Percentiles rank a stretch among this genome's conserved stretches.
These are phyloP conservation scores for Globisporangium megalacanthum DNA, from an alignment of 352 stramenopile genomes.

Conservation along the genomic window DNA sequence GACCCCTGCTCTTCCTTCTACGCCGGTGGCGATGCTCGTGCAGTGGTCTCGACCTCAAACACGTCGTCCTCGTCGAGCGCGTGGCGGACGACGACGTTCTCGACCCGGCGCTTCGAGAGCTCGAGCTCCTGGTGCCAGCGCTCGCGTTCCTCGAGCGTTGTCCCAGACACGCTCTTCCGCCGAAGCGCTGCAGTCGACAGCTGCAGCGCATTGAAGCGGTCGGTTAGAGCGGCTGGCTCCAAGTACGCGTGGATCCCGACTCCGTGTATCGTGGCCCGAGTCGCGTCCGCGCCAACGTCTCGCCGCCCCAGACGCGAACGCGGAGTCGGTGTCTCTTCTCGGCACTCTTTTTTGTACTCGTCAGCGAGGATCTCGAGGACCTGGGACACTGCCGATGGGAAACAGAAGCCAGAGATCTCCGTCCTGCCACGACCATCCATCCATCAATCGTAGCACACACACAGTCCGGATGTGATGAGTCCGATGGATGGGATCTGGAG, in stretches of 20 bases:
- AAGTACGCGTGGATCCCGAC: constrained; percentile 31
- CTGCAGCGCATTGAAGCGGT: constrained; percentile 55
- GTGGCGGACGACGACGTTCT: constrained; percentile 21
- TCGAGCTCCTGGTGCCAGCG: constrained; percentile 49
- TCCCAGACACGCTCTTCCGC: constrained; percentile 3
- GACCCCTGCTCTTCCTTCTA: too few relatives aligned
- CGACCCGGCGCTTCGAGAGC: constrained; percentile 52
- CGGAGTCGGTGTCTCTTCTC: neutral
- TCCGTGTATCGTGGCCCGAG: neutral
- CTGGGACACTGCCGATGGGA: constrained; percentile 26
- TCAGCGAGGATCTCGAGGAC: constrained; percentile 38
- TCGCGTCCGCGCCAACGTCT: neutral
- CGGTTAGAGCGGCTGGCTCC: constrained; percentile 29
- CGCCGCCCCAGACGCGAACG: neutral
- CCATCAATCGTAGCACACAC: constrained; percentile 1
- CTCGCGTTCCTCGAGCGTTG: constrained; percentile 21
- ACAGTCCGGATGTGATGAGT: too few relatives aligned
- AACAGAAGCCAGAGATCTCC: constrained; percentile 57
- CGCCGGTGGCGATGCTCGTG: constrained; percentile 1
- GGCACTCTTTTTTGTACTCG: constrained; percentile 13
- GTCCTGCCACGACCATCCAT: constrained; percentile 13
- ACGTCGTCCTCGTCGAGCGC: constrained; percentile 1
- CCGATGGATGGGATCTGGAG: too few relatives aligned
- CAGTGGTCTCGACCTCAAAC: constrained; percentile 21
- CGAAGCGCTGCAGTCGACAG: constrained; percentile 4